phyloP scores from a whole-genome alignment of 2,329 filamentous ascomycete species.

The Paramyrothecium sp. region DNA sequence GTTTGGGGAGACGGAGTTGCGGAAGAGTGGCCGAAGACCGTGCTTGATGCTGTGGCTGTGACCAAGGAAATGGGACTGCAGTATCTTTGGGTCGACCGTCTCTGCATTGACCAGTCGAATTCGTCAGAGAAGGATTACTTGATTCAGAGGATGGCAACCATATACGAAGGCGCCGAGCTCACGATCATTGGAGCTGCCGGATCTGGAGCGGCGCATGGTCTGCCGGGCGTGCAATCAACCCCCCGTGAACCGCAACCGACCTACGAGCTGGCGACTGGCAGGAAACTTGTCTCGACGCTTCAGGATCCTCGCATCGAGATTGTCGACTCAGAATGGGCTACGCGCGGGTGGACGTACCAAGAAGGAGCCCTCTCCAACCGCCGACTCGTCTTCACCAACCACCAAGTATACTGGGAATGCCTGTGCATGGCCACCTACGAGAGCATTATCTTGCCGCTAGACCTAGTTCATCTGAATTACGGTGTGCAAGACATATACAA shows the following conservation, averaged over 20 bases:
- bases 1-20: background rate
- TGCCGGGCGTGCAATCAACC: background rate
- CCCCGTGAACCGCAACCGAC: background rate
- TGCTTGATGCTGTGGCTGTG: background rate
- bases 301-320: slow-evolving; percentile 6
- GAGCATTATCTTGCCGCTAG: slow-evolving; percentile 2
- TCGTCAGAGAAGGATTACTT: background rate
- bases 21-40: background rate
- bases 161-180: background rate
- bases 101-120: background rate
- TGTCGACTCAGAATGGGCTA: slow-evolving; percentile 7
- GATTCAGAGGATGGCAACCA: background rate
- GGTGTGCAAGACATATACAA: too few species aligned
- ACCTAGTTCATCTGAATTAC: background rate
- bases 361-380: slow-evolving; percentile 10
- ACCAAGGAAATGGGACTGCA: background rate
- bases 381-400: slow-evolving; percentile 17
- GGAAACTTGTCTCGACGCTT: slow-evolving; percentile 1
- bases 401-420: slow-evolving; percentile 20
- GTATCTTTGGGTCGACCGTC: background rate
- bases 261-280: background rate
- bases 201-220: background rate
- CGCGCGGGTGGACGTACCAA: slow-evolving; percentile 14
- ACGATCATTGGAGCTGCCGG: slow-evolving; percentile 1
- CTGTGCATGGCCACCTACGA: slow-evolving; percentile 6